Evolutionary conservation across 2,329 filamentous ascomycete genomes (phyloP).

Genomic region (Thielaviopsis musarum): DNA sequence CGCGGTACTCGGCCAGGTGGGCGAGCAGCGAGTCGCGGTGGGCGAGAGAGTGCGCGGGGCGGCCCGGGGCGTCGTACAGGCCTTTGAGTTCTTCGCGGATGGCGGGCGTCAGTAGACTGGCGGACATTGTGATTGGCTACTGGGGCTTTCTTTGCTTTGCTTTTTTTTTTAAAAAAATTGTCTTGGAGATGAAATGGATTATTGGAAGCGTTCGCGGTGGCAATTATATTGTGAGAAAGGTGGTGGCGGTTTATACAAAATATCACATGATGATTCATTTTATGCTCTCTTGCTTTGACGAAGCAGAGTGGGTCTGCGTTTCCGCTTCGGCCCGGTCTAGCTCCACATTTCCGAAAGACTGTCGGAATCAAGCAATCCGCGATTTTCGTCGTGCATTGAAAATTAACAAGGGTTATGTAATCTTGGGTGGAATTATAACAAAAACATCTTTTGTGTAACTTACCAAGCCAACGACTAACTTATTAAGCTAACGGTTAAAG

Average conservation of each 20-base stretch:
- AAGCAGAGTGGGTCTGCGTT: background rate
- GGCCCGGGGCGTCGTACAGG: slow-evolving; percentile 3
- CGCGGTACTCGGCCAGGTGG: slow-evolving; percentile 1
- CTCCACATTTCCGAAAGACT: background rate
- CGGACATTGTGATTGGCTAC: background rate
- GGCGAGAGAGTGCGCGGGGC: slow-evolving; percentile 7
- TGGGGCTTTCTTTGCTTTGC: background rate
- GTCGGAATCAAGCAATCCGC: background rate
- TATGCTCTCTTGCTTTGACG: background rate
- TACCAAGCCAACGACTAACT: too few relatives aligned
- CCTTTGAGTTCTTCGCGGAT: background rate
- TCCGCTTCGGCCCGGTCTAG: background rate
- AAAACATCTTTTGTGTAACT: too few relatives aligned
- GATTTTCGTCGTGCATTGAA: background rate
- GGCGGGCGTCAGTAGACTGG: background rate
- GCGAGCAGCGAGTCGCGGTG: slow-evolving; percentile 6
- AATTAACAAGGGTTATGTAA: background rate
- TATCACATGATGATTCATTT: background rate
- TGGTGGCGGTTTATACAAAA: background rate
- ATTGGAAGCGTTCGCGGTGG: background rate
- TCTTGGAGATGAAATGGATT: background rate
- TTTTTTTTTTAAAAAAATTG: background rate
- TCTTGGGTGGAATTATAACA: background rate
- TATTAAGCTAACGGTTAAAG: too few relatives aligned
- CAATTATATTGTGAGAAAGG: background rate